Evolutionary conservation across 306 rosid species (phyloP).

Genomic region (Prosopis cineraria): DNA sequence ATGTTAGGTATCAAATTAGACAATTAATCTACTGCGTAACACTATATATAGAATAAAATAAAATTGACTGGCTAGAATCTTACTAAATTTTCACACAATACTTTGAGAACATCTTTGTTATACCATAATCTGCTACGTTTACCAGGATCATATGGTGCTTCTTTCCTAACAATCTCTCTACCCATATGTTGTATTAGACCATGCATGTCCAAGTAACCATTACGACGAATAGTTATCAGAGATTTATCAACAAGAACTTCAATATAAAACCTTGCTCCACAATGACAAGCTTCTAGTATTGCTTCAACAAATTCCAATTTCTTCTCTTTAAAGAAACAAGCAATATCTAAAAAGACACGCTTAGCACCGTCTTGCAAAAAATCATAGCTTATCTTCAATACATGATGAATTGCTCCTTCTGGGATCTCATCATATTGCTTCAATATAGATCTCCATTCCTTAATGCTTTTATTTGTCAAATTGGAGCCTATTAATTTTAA

Average conservation of each 20-base stretch:
- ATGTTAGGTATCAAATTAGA: background rate
- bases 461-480: background rate
- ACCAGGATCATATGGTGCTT: background rate
- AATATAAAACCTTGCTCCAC: background rate
- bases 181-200: background rate
- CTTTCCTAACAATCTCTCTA: background rate
- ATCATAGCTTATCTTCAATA: constrained; percentile 5
- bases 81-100: background rate
- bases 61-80: no score
- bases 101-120: background rate
- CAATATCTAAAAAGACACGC: background rate
- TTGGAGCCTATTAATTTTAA: constrained; percentile 2
- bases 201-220: background rate
- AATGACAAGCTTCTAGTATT: background rate
- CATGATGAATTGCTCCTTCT: background rate
- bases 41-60: no score
- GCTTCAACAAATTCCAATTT: constrained; percentile 17
- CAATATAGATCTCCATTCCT: background rate
- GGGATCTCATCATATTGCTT: background rate
- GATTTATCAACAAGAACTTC: constrained; percentile 1
- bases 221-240: background rate
- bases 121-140: background rate
- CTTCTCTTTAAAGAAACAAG: constrained; percentile 14
- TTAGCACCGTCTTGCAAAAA: background rate
- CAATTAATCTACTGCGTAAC: no score